Percentiles rank a stretch among this genome's conserved stretches.
These are phyloP conservation scores for Penicillium manginii DNA, from an alignment of 495 filamentous ascomycete genomes.

Conservation along the genomic window DNA sequence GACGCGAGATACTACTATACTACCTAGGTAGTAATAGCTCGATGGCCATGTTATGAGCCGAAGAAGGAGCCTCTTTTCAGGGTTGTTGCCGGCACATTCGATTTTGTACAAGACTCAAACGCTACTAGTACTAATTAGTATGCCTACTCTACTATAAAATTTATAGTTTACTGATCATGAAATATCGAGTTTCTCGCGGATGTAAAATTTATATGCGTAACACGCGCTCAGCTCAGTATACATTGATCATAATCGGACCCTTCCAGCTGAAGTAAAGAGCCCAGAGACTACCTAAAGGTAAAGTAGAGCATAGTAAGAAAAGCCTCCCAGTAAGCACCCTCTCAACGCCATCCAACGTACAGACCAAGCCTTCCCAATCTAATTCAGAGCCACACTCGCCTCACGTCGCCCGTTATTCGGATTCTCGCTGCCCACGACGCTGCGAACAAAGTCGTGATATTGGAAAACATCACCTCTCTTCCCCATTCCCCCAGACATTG, in stretches of 20 bases:
- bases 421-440: slow-evolving; percentile 43
- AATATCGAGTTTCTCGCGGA: no score
- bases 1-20: no score
- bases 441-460: slow-evolving; percentile 51
- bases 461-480: slow-evolving; percentile 51
- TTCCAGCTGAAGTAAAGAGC: neutral
- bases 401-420: slow-evolving; percentile 34
- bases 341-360: slow-evolving; percentile 20
- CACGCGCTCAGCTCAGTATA: neutral
- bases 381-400: slow-evolving; percentile 25
- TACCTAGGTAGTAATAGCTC: no score
- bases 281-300: neutral
- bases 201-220: no score
- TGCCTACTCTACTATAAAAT: no score
- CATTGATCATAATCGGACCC: neutral
- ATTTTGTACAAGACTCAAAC: no score
- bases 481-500: slow-evolving; percentile 31
- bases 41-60: no score
- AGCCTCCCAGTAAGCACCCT: neutral
- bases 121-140: no score
- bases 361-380: slow-evolving; percentile 19
- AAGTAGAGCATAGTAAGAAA: neutral
- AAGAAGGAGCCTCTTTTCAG: no score
- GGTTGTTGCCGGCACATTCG: no score
- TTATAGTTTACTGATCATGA: no score